Percentiles rank a stretch among this genome's conserved stretches.
Evolutionary conservation across 176 grass and related monocot genomes (phyloP).

Genomic region (Guadua angustifolia): DNA sequence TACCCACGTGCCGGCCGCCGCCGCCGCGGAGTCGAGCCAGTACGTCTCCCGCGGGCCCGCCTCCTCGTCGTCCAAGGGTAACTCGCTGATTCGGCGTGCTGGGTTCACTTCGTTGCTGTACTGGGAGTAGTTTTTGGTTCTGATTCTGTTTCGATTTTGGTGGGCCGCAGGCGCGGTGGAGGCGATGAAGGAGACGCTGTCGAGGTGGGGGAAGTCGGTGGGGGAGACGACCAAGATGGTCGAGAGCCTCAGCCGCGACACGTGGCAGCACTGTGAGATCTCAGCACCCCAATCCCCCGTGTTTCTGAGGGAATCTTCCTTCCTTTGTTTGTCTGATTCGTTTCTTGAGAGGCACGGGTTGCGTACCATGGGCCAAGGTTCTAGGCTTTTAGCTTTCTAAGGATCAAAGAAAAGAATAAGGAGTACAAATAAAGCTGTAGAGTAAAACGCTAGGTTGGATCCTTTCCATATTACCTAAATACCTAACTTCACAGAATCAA

Average conservation of each 20-base stretch:
- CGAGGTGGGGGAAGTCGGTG: conserved; percentile 77
- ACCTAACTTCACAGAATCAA: background rate
- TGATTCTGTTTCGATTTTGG: background rate
- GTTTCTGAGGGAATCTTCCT: background rate
- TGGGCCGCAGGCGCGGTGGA: conserved; percentile 63
- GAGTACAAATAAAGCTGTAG: conserved; percentile 5
- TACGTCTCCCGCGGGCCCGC: conserved; percentile 51
- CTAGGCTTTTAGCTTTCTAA: conserved; percentile 21
- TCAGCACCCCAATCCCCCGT: background rate
- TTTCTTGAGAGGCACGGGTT: conserved; percentile 39
- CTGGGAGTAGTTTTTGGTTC: conserved; percentile 29
- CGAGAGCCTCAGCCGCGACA: conserved; percentile 82
- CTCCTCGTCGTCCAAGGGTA: conserved; percentile 63
- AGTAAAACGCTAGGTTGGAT: conserved; percentile 32
- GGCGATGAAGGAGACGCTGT: conserved; percentile 71
- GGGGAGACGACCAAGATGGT: conserved; percentile 72
- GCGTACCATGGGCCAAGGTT: background rate
- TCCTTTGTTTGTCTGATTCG: conserved; percentile 30
- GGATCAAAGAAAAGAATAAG: conserved; percentile 33
- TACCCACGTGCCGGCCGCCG: conserved; percentile 44
- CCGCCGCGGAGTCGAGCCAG: conserved; percentile 53
- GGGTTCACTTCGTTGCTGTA: background rate
- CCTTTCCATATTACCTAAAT: background rate
- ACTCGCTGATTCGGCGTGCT: conserved; percentile 22
- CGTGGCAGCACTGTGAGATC: conserved; percentile 92